phyloP scores from a whole-genome alignment of 176 grass and related monocot genomes.

The Canna indica region DNA sequence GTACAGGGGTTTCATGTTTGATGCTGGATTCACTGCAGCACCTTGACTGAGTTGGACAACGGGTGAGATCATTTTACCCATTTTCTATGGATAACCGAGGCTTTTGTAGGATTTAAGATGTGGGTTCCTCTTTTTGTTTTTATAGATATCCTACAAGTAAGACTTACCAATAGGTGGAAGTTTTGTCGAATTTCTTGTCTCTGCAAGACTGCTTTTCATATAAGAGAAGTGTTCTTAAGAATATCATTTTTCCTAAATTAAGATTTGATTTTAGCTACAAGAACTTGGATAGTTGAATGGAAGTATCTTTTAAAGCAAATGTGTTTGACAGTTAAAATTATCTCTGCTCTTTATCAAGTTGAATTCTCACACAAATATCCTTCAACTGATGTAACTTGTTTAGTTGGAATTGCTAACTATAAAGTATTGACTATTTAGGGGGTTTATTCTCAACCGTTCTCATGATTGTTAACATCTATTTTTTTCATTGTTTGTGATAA shows the following conservation, averaged over 20 bases:
- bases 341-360: not conserved
- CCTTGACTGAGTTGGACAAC: conserved; percentile 25
- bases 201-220: not conserved
- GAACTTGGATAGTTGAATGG: not conserved
- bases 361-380: not conserved
- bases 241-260: not conserved
- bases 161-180: not conserved
- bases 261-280: not conserved
- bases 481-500: not conserved
- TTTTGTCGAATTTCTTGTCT: not conserved
- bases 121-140: not conserved
- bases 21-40: conserved; percentile 75
- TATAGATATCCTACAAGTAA: not conserved
- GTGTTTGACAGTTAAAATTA: not conserved
- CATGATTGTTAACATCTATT: not conserved
- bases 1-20: conserved; percentile 83
- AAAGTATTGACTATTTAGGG: not conserved
- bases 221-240: not conserved
- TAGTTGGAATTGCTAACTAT: not conserved
- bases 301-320: not conserved
- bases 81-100: not conserved
- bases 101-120: not conserved
- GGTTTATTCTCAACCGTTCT: not conserved
- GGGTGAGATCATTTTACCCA: conserved; percentile 22
- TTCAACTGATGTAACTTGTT: not conserved